These are phyloP conservation scores for Diaporthe helianthi DNA, from an alignment of 2,329 filamentous ascomycete genomes.

Conservation along the genomic window DNA sequence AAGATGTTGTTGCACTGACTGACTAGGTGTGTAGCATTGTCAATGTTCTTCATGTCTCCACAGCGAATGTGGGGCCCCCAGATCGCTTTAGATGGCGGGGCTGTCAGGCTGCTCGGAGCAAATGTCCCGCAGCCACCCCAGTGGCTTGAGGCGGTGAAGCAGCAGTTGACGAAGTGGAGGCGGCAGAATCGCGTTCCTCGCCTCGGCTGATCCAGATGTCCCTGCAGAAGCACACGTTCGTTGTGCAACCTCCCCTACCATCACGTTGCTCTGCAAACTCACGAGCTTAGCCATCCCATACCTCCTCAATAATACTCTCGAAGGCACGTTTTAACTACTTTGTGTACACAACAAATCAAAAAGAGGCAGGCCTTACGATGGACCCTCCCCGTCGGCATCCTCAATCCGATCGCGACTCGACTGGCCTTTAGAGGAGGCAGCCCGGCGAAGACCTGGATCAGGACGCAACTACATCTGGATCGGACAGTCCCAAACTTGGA, in stretches of 20 bases:
- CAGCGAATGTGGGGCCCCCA: neutral
- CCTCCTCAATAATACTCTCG: too few relatives aligned
- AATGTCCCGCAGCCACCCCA: neutral
- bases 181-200: neutral
- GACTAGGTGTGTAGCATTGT: neutral
- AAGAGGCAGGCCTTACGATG: conserved; percentile 12
- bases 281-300: neutral
- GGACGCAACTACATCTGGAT: neutral
- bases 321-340: neutral
- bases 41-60: neutral
- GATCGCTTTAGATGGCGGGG: too few relatives aligned
- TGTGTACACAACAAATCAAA: neutral
- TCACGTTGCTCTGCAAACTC: neutral
- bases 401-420: conserved; percentile 8
- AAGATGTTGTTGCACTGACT: neutral
- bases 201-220: neutral
- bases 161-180: neutral
- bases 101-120: neutral
- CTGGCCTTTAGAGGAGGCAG: conserved; percentile 28
- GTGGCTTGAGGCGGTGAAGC: neutral
- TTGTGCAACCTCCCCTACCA: neutral
- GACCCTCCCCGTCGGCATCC: neutral
- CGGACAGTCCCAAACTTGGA: neutral
- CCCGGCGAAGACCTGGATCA: conserved; percentile 7
- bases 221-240: neutral